Base-by-base conservation (phyloP, 2,329 filamentous ascomycete species). In the Talaromyces piceae region DNA sequence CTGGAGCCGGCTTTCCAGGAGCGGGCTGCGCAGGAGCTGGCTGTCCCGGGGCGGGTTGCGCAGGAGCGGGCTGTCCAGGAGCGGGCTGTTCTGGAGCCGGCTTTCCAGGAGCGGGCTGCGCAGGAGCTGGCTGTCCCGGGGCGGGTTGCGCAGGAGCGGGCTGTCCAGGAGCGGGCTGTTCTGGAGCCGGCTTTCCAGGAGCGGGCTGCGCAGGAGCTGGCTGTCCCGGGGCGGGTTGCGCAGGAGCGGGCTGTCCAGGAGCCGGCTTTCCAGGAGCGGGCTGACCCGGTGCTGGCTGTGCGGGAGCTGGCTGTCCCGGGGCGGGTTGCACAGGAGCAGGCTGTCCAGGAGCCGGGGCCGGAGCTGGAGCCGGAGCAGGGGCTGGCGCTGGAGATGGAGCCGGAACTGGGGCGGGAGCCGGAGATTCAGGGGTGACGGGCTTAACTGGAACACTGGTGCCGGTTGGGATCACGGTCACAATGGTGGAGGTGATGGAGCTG, bases 391-490 rank as follows among this genome's bases (percentile, higher is more conserved):
- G 6, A 8, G 18, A 25, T 26, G 6, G 6, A 22, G 16, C 12
- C 11, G 23, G 27, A 5, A n/a, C 22, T 20, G 45, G 45, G n/a
- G 20, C 33, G 12, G 47, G 41, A 30, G 44, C 18, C 11, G 22
- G 22, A 23, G 12, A 9, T 12, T 18, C 4, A 28, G 45, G 16
- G 39, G 30, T 6, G 22, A 41, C 26, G 18, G 52, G n/a, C 39
- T 41, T 27, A 41, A 33, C 33, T 51, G 45, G 25, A 18, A 18
- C 22, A 41, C 18, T 39, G 20, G 47, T 45, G 18, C 47, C 37
- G 16, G 37, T 54, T 6, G 56, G 54, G 20, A 55, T 45, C 30
- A 53, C 50, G 31, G 57, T 57, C 28, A 48, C 51, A 5, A 53
- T 18, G 16, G 51, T 53, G n/a, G 26, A 41, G 41, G 52, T 51